phyloP scores from a whole-genome alignment of 2,329 filamentous ascomycete species.

The Phyllosticta citriasiana region DNA sequence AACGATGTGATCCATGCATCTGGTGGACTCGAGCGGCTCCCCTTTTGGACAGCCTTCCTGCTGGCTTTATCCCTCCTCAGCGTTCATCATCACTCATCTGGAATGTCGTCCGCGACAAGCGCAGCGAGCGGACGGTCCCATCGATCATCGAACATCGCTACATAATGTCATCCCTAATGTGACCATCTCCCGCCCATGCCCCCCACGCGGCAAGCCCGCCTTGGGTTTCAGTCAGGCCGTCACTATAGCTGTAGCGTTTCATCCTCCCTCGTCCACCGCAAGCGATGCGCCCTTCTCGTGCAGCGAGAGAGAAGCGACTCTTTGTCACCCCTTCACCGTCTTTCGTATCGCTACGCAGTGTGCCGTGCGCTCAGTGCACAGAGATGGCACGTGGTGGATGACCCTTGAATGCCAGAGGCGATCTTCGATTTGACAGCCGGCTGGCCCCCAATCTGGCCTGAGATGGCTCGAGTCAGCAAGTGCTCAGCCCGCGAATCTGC shows the following conservation, averaged over 20 bases:
- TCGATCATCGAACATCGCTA: constrained; percentile 11
- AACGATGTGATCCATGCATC: constrained; percentile 4
- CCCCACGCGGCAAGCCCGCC: constrained; percentile 7
- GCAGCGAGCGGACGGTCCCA: constrained; percentile 4
- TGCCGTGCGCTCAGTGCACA: constrained; percentile 10
- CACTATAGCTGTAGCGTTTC: constrained; percentile 9
- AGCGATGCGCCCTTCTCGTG: constrained; percentile 6
- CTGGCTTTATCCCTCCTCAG: constrained; percentile 1
- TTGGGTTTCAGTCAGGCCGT: constrained; percentile 7
- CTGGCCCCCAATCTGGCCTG: constrained; percentile 1
- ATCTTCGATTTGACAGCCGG: constrained; percentile 9
- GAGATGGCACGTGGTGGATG: constrained; percentile 7
- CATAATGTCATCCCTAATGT: constrained; percentile 9
- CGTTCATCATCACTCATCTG: constrained; percentile 5
- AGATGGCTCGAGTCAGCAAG: constrained; percentile 5
- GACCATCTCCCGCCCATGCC: constrained; percentile 4
- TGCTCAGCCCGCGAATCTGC: constrained; percentile 1
- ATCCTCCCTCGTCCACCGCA: constrained; percentile 4
- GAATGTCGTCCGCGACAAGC: constrained; percentile 8
- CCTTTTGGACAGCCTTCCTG: constrained; percentile 2
- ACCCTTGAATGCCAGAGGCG: constrained; percentile 5
- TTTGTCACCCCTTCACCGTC: constrained; percentile 8
- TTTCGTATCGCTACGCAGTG: constrained; percentile 7
- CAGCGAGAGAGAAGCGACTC: not conserved
- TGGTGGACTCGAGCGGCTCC: not conserved